Percentiles rank a stretch among this genome's conserved stretches.
These are phyloP conservation scores for Fusarium nanum DNA, from an alignment of 2,329 filamentous ascomycete genomes.

Conservation along the genomic window DNA sequence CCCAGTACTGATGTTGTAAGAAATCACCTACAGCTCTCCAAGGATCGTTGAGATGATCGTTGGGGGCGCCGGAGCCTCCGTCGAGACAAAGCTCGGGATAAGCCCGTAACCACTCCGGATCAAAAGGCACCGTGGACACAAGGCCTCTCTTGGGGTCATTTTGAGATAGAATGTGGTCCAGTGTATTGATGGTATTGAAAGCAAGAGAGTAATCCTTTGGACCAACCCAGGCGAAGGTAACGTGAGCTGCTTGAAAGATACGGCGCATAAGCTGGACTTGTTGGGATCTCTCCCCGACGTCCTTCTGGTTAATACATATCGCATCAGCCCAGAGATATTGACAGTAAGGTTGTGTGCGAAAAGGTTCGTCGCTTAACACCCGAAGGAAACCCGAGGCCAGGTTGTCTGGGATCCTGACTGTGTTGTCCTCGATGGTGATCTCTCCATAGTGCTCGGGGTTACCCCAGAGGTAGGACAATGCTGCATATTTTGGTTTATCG, in stretches of 20 bases:
- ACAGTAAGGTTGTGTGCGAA: background rate
- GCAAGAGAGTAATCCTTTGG: constrained; percentile 17
- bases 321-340: constrained; percentile 4
- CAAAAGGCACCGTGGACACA: background rate
- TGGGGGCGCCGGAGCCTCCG: background rate
- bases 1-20: constrained; percentile 12
- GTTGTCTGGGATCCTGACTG: constrained; percentile 9
- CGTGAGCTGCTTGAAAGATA: constrained; percentile 1
- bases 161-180: background rate
- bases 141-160: background rate
- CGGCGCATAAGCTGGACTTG: constrained; percentile 19
- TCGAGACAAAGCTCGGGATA: constrained; percentile 3
- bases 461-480: constrained; percentile 17
- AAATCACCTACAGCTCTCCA: constrained; percentile 3
- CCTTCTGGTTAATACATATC: constrained; percentile 12
- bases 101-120: background rate
- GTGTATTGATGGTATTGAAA: background rate
- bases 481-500: constrained; percentile 13
- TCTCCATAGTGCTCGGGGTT: background rate
- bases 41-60: constrained; percentile 1
- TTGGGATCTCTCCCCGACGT: constrained; percentile 2
- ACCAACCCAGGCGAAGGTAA: constrained; percentile 1
- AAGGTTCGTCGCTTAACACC: background rate
- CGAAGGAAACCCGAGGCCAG: constrained; percentile 10
- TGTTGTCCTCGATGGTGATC: constrained; percentile 1